Conservation (phyloP, 164 flowering plant genomes). For the Cinnamomum micranthum region DNA sequence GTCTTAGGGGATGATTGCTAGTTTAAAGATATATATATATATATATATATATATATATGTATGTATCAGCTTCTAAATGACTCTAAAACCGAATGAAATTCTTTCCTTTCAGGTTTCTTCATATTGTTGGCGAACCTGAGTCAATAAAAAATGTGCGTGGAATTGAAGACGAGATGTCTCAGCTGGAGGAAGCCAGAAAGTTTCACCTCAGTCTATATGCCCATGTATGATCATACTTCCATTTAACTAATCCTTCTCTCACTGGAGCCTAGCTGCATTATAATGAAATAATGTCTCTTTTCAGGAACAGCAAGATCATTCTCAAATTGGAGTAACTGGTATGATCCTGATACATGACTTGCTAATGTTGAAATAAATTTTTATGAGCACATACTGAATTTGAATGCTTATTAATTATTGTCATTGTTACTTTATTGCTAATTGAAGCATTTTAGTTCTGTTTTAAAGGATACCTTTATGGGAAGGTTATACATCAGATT, state of each 20-base stretch:
- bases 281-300: conserved; percentile 6
- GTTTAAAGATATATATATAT: too few species aligned
- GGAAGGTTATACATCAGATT: not conserved
- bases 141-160: conserved; percentile 29
- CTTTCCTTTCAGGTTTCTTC: conserved; percentile 50
- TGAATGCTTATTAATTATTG: too few species aligned
- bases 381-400: not conserved
- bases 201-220: conserved; percentile 76
- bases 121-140: conserved; percentile 47
- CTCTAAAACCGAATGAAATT: not conserved
- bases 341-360: conserved; percentile 3
- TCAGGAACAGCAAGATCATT: conserved; percentile 34
- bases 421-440: not conserved
- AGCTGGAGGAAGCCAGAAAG: conserved; percentile 72
- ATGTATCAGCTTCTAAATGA: not conserved
- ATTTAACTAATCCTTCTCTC: not conserved
- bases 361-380: not conserved
- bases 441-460: not conserved
- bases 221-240: conserved; percentile 37
- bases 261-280: not conserved
- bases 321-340: conserved; percentile 32
- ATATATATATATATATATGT: too few species aligned
- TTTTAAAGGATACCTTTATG: not conserved
- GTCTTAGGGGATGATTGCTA: too few species aligned
- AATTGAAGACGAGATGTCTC: conserved; percentile 61